Conservation (phyloP, 129 eudicot genomes). For the Arctium lappa region DNA sequence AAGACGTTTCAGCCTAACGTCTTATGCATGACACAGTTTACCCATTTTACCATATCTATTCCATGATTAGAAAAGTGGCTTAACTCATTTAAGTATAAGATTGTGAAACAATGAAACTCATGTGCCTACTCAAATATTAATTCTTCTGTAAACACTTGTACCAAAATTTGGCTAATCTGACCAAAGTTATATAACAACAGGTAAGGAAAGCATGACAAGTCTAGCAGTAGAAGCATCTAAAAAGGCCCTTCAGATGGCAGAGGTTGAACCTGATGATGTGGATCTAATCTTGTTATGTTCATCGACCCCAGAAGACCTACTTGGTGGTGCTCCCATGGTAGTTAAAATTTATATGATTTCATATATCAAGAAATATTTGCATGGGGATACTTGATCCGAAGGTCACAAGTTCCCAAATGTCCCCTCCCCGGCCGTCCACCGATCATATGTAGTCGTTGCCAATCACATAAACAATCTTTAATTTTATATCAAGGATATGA, state of each 20-base stretch:
- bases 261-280: slow-evolving; percentile 71
- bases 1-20: background rate
- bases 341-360: background rate
- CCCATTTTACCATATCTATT: background rate
- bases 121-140: background rate
- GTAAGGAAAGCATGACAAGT: slow-evolving; percentile 62
- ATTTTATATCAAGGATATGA: no score
- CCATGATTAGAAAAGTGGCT: background rate
- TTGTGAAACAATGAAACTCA: background rate
- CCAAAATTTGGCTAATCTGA: background rate
- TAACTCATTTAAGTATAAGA: background rate
- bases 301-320: slow-evolving; percentile 72
- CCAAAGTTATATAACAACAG: slow-evolving; percentile 33
- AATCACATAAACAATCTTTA: no score
- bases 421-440: no score
- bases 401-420: no score
- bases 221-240: slow-evolving; percentile 74
- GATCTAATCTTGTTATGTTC: slow-evolving; percentile 79
- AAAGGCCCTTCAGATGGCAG: slow-evolving; percentile 85
- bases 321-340: slow-evolving; percentile 86
- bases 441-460: no score
- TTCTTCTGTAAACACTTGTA: background rate
- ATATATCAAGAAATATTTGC: background rate
- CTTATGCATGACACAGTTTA: background rate
- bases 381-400: background rate